These are phyloP conservation scores for Craterostigma plantagineum DNA, from an alignment of 257 asterid genomes.

Conservation along the genomic window DNA sequence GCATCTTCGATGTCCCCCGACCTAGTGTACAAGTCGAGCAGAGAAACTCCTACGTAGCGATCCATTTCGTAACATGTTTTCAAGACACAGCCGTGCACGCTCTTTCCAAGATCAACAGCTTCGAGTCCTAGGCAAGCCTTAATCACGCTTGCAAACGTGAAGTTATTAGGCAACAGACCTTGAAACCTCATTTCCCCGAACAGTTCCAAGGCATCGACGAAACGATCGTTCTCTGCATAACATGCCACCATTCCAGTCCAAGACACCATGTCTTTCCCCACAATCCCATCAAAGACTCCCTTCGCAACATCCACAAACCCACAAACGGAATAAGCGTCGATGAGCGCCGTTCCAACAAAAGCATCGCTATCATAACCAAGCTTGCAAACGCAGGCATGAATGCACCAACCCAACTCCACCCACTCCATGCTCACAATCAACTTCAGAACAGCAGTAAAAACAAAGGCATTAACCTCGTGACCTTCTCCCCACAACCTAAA, in stretches of 20 bases:
- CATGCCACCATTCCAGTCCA: slow-evolving; percentile 89
- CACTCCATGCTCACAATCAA: slow-evolving; percentile 25
- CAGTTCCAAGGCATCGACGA: slow-evolving; percentile 30
- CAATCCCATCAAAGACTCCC: slow-evolving; percentile 41
- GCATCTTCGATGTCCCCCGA: slow-evolving; percentile 56
- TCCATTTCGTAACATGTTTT: slow-evolving; percentile 63
- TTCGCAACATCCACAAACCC: slow-evolving; percentile 38
- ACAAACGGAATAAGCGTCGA: slow-evolving; percentile 59
- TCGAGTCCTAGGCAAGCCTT: slow-evolving; percentile 72
- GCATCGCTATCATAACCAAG: slow-evolving; percentile 35
- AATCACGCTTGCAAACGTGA: slow-evolving; percentile 53
- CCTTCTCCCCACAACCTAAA: slow-evolving; percentile 27
- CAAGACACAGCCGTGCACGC: slow-evolving; percentile 55
- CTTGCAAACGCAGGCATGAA: slow-evolving; percentile 30
- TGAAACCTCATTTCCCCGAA: slow-evolving; percentile 46
- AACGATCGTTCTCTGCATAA: slow-evolving; percentile 55
- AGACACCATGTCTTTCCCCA: slow-evolving; percentile 56
- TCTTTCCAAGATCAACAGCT: slow-evolving; percentile 33
- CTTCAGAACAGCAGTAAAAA: slow-evolving; percentile 18
- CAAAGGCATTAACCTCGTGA: slow-evolving; percentile 32
- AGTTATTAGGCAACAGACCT: slow-evolving; percentile 63
- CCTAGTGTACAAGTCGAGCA: slow-evolving; percentile 68
- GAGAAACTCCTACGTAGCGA: slow-evolving; percentile 62
- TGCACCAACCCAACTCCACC: slow-evolving; percentile 13
- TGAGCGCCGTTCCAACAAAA: slow-evolving; percentile 58